Percentiles rank a stretch among this genome's conserved stretches.
Conservation (phyloP, 306 rosid species). For the Parietaria judaica region DNA sequence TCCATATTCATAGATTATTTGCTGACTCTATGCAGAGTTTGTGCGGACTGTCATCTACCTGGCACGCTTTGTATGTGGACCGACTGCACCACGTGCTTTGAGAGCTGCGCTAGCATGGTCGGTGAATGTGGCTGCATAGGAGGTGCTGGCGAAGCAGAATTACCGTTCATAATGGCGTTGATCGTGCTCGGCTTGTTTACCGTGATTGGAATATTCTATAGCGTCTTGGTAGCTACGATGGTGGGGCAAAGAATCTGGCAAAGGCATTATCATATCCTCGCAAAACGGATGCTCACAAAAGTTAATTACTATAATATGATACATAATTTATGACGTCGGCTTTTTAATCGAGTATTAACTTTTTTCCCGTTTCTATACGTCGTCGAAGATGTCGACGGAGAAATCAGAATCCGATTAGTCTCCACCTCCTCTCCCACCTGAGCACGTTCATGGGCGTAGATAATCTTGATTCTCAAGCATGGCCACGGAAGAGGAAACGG, state of each 20-base stretch:
- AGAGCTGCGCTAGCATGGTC: conserved; percentile 92
- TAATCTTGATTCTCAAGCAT: no score
- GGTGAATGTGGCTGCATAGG: conserved; percentile 96
- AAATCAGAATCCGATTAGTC: conserved; percentile 87
- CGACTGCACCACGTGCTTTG: conserved; percentile 96
- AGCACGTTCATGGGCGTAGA: conserved; percentile 94
- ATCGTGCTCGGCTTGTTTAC: conserved; percentile 86
- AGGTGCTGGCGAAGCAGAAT: conserved; percentile 98
- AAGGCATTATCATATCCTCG: conserved; percentile 96
- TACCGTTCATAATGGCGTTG: conserved; percentile 83
- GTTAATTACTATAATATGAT: conserved; percentile 29
- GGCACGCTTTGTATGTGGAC: conserved; percentile 99
- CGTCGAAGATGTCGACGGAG: conserved; percentile 95
- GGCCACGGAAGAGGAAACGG: no score
- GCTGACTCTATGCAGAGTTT: conserved; percentile 48
- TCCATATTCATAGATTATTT: not conserved
- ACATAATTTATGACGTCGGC: conserved; percentile 9
- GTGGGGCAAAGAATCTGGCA: conserved; percentile 99
- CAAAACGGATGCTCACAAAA: conserved; percentile 96
- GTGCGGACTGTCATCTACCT: conserved; percentile 98
- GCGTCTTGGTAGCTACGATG: conserved; percentile 98
- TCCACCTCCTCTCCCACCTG: conserved; percentile 78
- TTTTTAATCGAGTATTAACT: conserved; percentile 14
- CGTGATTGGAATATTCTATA: conserved; percentile 89
- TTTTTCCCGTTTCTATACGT: conserved; percentile 39